phyloP scores from a whole-genome alignment of 108 stramenopile genomes.

The Cyclostephanos tholiformis region DNA sequence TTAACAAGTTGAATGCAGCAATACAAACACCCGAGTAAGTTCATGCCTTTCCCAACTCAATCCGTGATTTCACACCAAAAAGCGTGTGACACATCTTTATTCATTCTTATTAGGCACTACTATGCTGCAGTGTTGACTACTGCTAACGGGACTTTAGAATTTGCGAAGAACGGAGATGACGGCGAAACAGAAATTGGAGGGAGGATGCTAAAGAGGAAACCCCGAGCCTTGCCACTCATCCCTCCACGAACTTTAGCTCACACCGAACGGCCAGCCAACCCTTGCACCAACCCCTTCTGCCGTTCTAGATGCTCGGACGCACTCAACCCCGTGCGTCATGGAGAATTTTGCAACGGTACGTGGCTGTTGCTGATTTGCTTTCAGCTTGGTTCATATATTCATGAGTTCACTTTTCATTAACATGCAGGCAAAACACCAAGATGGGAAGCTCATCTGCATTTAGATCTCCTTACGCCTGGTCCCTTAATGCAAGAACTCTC shows the following conservation, averaged over 20 bases:
- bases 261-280: slow-evolving; percentile 42
- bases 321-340: slow-evolving; percentile 58
- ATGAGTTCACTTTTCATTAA: background rate
- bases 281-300: slow-evolving; percentile 48
- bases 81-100: background rate
- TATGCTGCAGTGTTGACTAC: slow-evolving; percentile 49
- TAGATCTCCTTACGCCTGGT: slow-evolving; percentile 69
- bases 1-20: slow-evolving; percentile 43
- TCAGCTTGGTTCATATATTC: background rate
- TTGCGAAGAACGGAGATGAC: slow-evolving; percentile 52
- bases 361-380: background rate
- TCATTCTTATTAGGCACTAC: slow-evolving; percentile 50
- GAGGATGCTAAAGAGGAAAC: slow-evolving; percentile 48
- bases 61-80: no score
- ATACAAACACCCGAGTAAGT: slow-evolving; percentile 52
- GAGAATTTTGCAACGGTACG: slow-evolving; percentile 58
- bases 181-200: slow-evolving; percentile 28
- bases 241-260: slow-evolving; percentile 43
- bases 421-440: slow-evolving; percentile 36
- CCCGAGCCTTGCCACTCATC: slow-evolving; percentile 52
- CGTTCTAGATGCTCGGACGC: slow-evolving; percentile 29
- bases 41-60: no score
- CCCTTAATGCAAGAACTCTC: slow-evolving; percentile 56
- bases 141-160: slow-evolving; percentile 70
- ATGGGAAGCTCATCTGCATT: slow-evolving; percentile 65